Evolutionary conservation across 2,329 filamentous ascomycete genomes (phyloP), one percentile per base, ranked within the genome.

Genomic region (Phyllosticta citribraziliensis): DNA sequence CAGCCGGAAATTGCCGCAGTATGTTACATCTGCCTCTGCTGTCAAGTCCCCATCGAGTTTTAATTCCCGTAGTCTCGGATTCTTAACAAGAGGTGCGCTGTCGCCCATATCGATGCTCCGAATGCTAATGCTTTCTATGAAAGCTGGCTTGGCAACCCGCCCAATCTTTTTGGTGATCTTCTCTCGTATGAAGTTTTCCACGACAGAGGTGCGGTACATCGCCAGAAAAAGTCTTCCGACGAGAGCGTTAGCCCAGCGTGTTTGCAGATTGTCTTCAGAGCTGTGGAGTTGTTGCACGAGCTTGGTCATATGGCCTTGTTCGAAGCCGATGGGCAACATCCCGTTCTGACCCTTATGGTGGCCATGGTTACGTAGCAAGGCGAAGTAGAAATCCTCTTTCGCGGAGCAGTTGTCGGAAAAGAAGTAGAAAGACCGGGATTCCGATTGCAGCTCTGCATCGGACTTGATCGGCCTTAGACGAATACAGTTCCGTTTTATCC

Each of bases 371-470:
- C 87, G 86, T 50, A 99, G 79, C 67, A 99, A 79, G 12, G 93
- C 89, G 74, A 96, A 93, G 73, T 99, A 99, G 75, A 99, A 97
- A 72, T 99, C 94, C 74, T 99, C 94, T 73, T 99, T 99, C 55
- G 94, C 91, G 0, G 92, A 96, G 72, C 90, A 90, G 69, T 95
- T 96, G 66, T 97, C 91, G 0, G 90, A 95, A 74, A 97, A 99
- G 4, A 99, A 79, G 70, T 87, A 97, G 75, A 97, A 97, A 0
- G 94, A 91, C 66, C 89, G 92, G 6, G 89, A 86, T 64, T 86
- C 84, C n/a, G 35, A 17, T 14, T 47, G 4, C 2, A 80, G 76
- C 25, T 62, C 54, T 27, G 80, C 67, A 27, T 27, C 25, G 35
- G 87, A 84, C 33, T 75, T 72, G 68, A 83, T 87, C 66, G 90